Percentiles rank a stretch among this genome's conserved stretches.
Conservation (phyloP, 1,284 basidiomycete genomes). For the Ustilago lituana region DNA sequence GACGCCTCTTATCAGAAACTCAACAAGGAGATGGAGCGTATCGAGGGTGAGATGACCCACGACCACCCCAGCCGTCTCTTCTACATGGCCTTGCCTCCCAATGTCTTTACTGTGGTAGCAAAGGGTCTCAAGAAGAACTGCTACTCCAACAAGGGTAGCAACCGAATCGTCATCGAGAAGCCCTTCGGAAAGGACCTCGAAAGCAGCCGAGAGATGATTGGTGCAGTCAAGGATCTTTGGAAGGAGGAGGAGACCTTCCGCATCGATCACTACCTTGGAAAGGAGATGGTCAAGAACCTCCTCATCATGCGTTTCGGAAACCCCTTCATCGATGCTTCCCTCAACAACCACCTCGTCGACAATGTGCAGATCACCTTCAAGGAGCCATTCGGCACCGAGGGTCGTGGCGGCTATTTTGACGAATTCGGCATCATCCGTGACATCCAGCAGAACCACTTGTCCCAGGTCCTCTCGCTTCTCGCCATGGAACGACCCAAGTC, state of each 20-base stretch:
- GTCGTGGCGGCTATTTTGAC: constrained; percentile 69
- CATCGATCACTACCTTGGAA: constrained; percentile 67
- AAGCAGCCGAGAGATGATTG: constrained; percentile 63
- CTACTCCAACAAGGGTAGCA: constrained; percentile 59
- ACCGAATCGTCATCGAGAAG: constrained; percentile 66
- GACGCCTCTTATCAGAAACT: constrained; percentile 61
- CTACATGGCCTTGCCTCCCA: constrained; percentile 66
- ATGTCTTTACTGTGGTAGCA: constrained; percentile 65
- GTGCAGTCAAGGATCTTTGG: constrained; percentile 64
- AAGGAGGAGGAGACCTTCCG: constrained; percentile 67
- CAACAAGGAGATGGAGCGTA: constrained; percentile 56
- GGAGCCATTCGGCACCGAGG: constrained; percentile 68
- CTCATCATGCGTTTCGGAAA: constrained; percentile 65
- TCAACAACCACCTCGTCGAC: constrained; percentile 67
- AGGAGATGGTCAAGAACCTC: constrained; percentile 68
- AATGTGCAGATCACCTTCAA: constrained; percentile 68
- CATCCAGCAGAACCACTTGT: constrained; percentile 68
- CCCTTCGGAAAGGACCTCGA: constrained; percentile 66
- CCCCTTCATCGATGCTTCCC: constrained; percentile 62
- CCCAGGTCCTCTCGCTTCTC: constrained; percentile 67
- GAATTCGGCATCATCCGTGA: constrained; percentile 69
- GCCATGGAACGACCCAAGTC: constrained; percentile 67
- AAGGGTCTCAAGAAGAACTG: constrained; percentile 62
- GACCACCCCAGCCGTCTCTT: constrained; percentile 59
- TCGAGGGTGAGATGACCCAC: constrained; percentile 47